A percentile compares a stretch with the other conserved stretches of the same genome.
Evolutionary conservation across 371 early-diverging fungal species (phyloP).

Genomic region (Mucor plumbeus): DNA sequence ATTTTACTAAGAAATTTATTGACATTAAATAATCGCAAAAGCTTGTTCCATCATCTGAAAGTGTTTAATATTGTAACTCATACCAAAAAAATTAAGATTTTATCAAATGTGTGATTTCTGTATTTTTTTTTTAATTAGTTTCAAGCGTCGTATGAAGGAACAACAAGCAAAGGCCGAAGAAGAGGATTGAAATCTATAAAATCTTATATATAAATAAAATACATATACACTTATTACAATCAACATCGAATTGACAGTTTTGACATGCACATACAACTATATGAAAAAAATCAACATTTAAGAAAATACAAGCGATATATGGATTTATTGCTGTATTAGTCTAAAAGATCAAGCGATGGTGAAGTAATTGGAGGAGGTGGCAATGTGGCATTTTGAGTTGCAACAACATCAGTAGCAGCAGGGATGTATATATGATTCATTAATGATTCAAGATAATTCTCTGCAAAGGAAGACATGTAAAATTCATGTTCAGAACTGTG

Average conservation of each 20-base stretch:
- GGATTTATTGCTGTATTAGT: background rate
- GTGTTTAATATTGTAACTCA: no score
- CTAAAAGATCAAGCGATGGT: slow-evolving; percentile 1
- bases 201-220: slow-evolving; percentile 2
- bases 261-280: slow-evolving; percentile 3
- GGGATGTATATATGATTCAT: slow-evolving; percentile 26
- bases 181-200: slow-evolving; percentile 21
- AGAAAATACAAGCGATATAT: background rate
- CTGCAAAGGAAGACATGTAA: slow-evolving; percentile 80
- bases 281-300: background rate
- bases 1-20: no score
- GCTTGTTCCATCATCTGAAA: no score
- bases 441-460: slow-evolving; percentile 67
- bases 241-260: background rate
- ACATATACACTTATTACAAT: slow-evolving; percentile 9
- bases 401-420: background rate
- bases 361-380: background rate
- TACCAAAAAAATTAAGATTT: no score
- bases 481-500: slow-evolving; percentile 68
- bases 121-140: slow-evolving; percentile 9
- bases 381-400: background rate
- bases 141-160: slow-evolving; percentile 41
- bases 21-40: no score
- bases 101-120: no score
- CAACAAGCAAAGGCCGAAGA: slow-evolving; percentile 35